These are phyloP conservation scores for Debaryomyces fabryi DNA, from an alignment of 1,139 yeast genomes.

Conservation along the genomic window DNA sequence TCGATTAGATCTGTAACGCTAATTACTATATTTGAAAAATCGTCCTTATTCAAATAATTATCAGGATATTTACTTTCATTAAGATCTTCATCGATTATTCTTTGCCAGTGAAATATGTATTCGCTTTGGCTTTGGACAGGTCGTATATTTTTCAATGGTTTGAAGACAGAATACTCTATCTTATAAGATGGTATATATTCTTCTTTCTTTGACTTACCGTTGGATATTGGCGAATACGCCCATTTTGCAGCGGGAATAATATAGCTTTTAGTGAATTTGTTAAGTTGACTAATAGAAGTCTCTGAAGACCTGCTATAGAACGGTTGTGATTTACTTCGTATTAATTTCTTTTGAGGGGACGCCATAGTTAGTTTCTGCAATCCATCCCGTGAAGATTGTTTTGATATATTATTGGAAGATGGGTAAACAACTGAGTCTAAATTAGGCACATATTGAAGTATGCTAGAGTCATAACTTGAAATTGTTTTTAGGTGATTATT, in stretches of 20 bases:
- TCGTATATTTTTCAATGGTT: conserved; percentile 21
- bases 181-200: conserved; percentile 17
- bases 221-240: conserved; percentile 25
- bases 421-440: neutral
- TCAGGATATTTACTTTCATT: conserved; percentile 20
- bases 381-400: neutral
- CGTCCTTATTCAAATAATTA: conserved; percentile 22
- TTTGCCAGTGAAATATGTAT: conserved; percentile 18
- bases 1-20: conserved; percentile 29
- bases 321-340: conserved; percentile 6
- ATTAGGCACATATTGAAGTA: neutral
- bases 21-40: conserved; percentile 25
- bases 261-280: conserved; percentile 26
- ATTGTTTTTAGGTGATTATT: neutral
- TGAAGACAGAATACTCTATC: conserved; percentile 32
- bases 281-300: conserved; percentile 17
- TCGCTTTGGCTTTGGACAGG: conserved; percentile 23
- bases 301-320: conserved; percentile 15
- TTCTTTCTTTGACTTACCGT: conserved; percentile 10
- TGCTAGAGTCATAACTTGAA: neutral
- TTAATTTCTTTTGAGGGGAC: neutral
- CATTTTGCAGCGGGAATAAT: conserved; percentile 33
- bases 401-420: neutral
- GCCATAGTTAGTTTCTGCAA: neutral
- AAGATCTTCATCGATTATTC: conserved; percentile 12